Base-by-base conservation (phyloP, 371 early-diverging fungal genomes). In the Lichtheimia hyalospora region DNA sequence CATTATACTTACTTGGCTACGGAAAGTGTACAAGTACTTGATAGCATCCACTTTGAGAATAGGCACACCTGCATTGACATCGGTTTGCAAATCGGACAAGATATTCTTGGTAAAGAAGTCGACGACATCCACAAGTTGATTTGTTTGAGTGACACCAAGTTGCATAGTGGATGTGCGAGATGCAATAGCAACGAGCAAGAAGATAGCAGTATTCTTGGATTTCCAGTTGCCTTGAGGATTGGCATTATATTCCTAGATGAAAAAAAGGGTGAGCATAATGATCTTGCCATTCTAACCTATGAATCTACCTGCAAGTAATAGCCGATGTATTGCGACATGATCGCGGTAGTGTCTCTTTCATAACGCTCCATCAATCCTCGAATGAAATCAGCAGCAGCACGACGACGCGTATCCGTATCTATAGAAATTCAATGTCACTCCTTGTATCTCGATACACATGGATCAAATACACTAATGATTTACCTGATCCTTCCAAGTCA, bases 151-250 rank as follows among this genome's bases (percentile, higher is more conserved):
- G 0, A 91, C 94, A 58, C 97, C 96, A 62, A 83, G 75, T 69
- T 85, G 82, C 3, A 81, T 68, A 8, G 84, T 83, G 3, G 77
- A 69, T 39, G 84, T 79, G 43, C 86, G 87, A 13, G 91, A 84
- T 20, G 94, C 89, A 52, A 97, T 89, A 16, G 97, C 87, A 5
- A 92, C 94, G 39, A 96, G 82, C 69, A 97, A 75, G 64, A 91
- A 96, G 40, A 96, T 81, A 39, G 99, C 98, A 0, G 93, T 91
- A 64, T 99, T 96, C 74, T 99, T 97, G 48, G 91, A 87, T 67
- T 92, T 93, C 99, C 99, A 98, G 70, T 96, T 87, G n/a, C 52
- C 70, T 13, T 68, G 71, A 2, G 85, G 88, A 61, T 94, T 86
- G 15, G 77, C 63, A 27, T 75, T 81, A 63, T 96, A 96, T 34